Evolutionary conservation across 2,329 filamentous ascomycete species (phyloP).

Genomic region (Tolypocladium album): DNA sequence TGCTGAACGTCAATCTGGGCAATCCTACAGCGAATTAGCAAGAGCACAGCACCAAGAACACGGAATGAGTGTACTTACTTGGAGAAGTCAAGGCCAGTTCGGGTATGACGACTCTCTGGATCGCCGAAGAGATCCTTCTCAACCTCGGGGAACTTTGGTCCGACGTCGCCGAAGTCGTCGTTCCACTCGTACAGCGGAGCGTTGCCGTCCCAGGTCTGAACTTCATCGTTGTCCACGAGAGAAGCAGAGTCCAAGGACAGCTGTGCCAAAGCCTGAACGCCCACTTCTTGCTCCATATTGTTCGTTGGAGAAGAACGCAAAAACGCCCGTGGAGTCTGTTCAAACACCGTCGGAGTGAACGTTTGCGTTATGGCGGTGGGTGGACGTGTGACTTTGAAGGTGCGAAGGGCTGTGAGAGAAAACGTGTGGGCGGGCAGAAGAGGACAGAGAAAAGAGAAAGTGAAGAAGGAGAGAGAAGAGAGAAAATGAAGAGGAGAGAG

Average conservation of each 20-base stretch:
- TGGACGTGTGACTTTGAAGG: not conserved
- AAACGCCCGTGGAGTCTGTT: not conserved
- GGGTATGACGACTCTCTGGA: constrained; percentile 34
- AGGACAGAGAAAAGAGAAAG: not conserved
- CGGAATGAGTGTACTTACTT: constrained; percentile 33
- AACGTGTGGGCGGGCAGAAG: no score
- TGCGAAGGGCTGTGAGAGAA: no score
- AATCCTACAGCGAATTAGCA: constrained; percentile 30
- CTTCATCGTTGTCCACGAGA: constrained; percentile 5
- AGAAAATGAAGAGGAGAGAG: not conserved
- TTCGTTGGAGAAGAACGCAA: not conserved
- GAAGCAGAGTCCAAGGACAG: constrained; percentile 37
- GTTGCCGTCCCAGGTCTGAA: constrained; percentile 35
- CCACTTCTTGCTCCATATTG: constrained; percentile 5
- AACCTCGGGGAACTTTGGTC: constrained; percentile 56
- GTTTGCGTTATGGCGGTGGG: no score
- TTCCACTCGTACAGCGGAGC: constrained; percentile 72
- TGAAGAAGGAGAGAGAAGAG: not conserved
- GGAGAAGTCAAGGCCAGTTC: constrained; percentile 51
- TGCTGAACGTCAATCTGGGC: constrained; percentile 43
- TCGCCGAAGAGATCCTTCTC: constrained; percentile 66
- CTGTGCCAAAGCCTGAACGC: constrained; percentile 12
- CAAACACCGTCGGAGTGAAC: not conserved
- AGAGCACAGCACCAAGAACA: constrained; percentile 9
- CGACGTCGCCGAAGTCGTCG: constrained; percentile 79